Percentiles rank a stretch among this genome's conserved stretches.
Conservation (phyloP, 768 basidiomycete species). For the Phlebiopsis gigantea region DNA sequence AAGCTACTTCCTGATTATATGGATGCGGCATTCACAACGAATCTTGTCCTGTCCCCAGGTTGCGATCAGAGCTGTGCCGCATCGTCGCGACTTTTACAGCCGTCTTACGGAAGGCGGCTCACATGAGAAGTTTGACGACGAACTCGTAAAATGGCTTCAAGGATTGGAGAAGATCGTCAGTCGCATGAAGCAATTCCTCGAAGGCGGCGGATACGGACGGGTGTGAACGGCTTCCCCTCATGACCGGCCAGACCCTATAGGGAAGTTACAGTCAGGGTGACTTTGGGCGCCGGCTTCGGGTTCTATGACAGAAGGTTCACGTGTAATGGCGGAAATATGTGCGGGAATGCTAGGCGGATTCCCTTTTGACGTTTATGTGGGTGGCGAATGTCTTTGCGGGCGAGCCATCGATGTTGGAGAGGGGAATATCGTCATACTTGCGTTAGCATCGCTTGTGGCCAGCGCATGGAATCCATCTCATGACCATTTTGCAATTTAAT, state of each 20-base stretch:
- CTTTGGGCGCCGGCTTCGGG: not conserved
- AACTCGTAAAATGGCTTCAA: conserved; percentile 54
- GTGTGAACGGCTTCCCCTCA: conserved; percentile 29
- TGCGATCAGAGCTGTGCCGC: conserved; percentile 49
- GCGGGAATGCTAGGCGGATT: not conserved
- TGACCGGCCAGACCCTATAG: not conserved
- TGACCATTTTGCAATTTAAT: not conserved
- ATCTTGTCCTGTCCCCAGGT: conserved; percentile 18
- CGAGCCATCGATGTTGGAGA: not conserved
- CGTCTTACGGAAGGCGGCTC: conserved; percentile 58
- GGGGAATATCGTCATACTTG: not conserved
- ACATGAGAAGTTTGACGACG: conserved; percentile 45
- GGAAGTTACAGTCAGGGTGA: not conserved
- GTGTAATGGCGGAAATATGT: conserved; percentile 1
- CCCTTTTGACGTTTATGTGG: not conserved
- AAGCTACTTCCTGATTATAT: conserved; percentile 33
- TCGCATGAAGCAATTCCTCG: conserved; percentile 48
- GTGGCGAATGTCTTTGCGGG: not conserved
- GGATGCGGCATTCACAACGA: not conserved
- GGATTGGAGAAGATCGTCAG: conserved; percentile 49
- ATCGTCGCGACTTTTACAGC: conserved; percentile 55
- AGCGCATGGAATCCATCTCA: not conserved
- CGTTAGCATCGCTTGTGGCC: not conserved
- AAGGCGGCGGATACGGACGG: conserved; percentile 50
- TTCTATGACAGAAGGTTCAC: conserved; percentile 7